A percentile compares a stretch with the other conserved stretches of the same genome.
Conservation (phyloP, 148 eudicot species). For the Euryodendron excelsum region DNA sequence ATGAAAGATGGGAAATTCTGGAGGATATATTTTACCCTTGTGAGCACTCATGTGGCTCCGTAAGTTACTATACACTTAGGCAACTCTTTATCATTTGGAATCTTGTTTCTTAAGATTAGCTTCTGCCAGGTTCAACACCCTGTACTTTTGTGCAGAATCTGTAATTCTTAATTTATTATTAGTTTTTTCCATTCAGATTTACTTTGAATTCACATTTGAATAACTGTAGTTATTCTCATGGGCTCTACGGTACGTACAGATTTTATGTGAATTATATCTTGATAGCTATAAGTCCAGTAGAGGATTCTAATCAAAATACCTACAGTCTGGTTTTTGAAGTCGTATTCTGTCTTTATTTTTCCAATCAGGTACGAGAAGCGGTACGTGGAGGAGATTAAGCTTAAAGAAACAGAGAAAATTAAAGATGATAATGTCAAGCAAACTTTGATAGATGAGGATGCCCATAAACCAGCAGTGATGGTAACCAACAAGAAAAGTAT, state of each 20-base stretch:
- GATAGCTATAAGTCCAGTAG: background rate
- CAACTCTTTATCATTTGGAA: background rate
- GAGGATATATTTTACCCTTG: constrained; percentile 68
- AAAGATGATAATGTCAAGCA: constrained; percentile 42
- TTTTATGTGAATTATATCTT: background rate
- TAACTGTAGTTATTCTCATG: too few relatives aligned
- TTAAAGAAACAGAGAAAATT: constrained; percentile 45
- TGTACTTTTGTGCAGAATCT: background rate
- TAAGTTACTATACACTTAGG: constrained; percentile 31
- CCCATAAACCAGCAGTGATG: constrained; percentile 30
- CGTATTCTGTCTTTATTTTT: background rate
- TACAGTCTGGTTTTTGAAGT: background rate
- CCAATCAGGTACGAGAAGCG: constrained; percentile 50
- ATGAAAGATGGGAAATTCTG: constrained; percentile 72
- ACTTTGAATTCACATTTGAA: too few relatives aligned
- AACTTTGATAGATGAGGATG: constrained; percentile 17
- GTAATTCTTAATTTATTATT: background rate
- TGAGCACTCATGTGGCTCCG: constrained; percentile 61
- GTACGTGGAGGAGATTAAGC: constrained; percentile 46
- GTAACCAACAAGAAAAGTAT: constrained; percentile 33
- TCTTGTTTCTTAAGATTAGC: background rate
- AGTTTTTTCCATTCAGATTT: too few relatives aligned
- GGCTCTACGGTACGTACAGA: too few relatives aligned
- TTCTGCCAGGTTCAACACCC: background rate
- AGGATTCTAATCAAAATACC: background rate